Base-by-base conservation (phyloP, 2,329 filamentous ascomycete species). In the Neoscytalidium dimidiatum region DNA sequence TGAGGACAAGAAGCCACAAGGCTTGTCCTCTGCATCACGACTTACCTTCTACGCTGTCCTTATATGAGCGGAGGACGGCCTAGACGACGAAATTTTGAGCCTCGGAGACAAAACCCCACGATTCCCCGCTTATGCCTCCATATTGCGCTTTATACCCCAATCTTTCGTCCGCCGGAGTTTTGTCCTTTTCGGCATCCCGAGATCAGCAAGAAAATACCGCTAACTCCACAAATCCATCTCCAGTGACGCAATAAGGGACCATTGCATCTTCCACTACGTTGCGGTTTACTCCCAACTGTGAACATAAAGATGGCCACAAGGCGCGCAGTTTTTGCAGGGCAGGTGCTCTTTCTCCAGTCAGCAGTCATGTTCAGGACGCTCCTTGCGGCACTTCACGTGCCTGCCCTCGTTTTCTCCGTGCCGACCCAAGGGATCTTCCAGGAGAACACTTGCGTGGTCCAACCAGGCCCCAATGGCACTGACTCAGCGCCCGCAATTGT, bases 401-500 rank as follows among this genome's bases (percentile, higher is more conserved):
- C 58, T 11, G 43, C 58, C 1, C 33, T 62, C 11, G 41, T 43
- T 13, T 23, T 62, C 14, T 21, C 44, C 57, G 38, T 31, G n/a
- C 28, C 41, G 0, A 33, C 28, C 35, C 8, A 38, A 6, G 46
- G 29, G 4, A 8, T 31, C 31, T 21, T 19, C 14, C 26, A 23
- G 8, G 31, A 38, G n/a, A 51, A 51, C 26, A 13, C 28, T 19
- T 62, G 58, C 9, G 31, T 38, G 21, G 58, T 62, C 14, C 21
- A 33, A 6, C 58, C 58, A 1, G 29, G 26, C 2, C 44, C 58
- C 58, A 62, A 62, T 38, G 58, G 58, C 21, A 62, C 58, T 29
- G 58, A 51, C 23, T 62, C 58, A 5, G 53, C 70, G 6, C 71
- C 71, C 9, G 72, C 71, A 3, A 74, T 74, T n/a, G 64, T 66